Percentiles rank a stretch among this genome's conserved stretches.
phyloP scores from a whole-genome alignment of 75 land plant species.

The Selaginella moellendorffii region DNA sequence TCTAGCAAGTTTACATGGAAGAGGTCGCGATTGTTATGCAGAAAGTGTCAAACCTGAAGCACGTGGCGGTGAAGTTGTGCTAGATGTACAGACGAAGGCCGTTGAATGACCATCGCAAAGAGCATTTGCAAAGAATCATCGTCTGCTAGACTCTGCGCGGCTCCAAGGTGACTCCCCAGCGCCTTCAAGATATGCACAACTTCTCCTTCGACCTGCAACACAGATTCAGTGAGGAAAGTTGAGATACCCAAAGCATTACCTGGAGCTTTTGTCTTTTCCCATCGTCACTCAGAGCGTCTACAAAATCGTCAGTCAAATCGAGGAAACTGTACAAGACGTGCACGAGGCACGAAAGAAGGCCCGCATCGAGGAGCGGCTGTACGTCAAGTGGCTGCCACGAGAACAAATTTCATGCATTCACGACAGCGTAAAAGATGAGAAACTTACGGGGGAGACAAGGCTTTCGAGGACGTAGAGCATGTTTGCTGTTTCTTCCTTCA shows the following conservation, averaged over 20 bases:
- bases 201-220: slow-evolving; percentile 76
- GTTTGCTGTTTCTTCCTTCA: slow-evolving; percentile 55
- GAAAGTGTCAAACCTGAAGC: too few species aligned
- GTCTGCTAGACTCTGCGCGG: slow-evolving; percentile 79
- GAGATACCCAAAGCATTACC: too few species aligned
- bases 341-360: slow-evolving; percentile 84
- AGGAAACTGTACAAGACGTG: slow-evolving; percentile 57
- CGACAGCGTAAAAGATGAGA: background rate
- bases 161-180: slow-evolving; percentile 75
- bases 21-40: too few species aligned
- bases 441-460: slow-evolving; percentile 72
- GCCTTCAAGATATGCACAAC: slow-evolving; percentile 96
- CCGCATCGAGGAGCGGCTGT: slow-evolving; percentile 91
- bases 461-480: slow-evolving; percentile 73
- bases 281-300: background rate
- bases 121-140: slow-evolving; percentile 75
- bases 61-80: slow-evolving; percentile 95
- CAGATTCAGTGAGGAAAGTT: too few species aligned
- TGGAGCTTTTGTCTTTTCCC: background rate
- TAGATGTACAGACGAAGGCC: slow-evolving; percentile 44
- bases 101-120: slow-evolving; percentile 80
- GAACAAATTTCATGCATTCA: slow-evolving; percentile 8
- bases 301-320: background rate
- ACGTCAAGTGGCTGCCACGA: slow-evolving; percentile 75
- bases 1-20: background rate